phyloP scores from a whole-genome alignment of 768 basidiomycete species.

The Kwoniella heveanensis region DNA sequence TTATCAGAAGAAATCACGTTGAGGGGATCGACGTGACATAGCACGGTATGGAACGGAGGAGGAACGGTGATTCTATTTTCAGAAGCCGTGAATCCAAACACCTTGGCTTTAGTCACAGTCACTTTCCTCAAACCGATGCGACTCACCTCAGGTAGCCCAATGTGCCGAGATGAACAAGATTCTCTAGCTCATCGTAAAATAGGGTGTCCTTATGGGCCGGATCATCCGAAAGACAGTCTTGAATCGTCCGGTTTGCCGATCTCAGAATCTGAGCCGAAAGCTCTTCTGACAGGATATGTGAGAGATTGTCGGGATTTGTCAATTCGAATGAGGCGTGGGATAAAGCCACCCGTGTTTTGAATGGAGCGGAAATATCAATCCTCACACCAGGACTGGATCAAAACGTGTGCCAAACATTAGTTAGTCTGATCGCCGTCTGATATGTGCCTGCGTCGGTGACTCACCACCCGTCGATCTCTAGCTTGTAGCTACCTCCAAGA shows the following conservation, averaged over 20 bases:
- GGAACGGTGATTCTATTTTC: slow-evolving; percentile 16
- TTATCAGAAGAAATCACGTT: not conserved
- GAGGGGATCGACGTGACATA: slow-evolving; percentile 9
- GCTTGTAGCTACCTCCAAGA: not conserved
- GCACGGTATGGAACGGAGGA: slow-evolving; percentile 19
- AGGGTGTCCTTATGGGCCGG: not conserved
- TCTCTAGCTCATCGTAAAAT: slow-evolving; percentile 29
- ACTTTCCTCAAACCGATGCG: not conserved
- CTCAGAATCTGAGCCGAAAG: slow-evolving; percentile 28
- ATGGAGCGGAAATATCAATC: slow-evolving; percentile 18
- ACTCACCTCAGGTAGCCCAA: slow-evolving; percentile 18
- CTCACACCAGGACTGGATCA: slow-evolving; percentile 27
- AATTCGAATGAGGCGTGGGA: slow-evolving; percentile 38
- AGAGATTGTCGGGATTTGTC: slow-evolving; percentile 27
- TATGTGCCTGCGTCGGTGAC: too few species aligned
- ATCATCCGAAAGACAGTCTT: not conserved
- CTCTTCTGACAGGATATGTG: slow-evolving; percentile 34
- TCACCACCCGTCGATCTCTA: slow-evolving; percentile 17
- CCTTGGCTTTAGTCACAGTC: not conserved
- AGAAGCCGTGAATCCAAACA: not conserved
- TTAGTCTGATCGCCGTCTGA: too few species aligned
- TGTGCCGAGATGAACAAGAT: slow-evolving; percentile 10
- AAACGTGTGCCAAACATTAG: not conserved
- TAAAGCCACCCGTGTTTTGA: slow-evolving; percentile 20
- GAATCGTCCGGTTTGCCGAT: not conserved